Percentiles rank a stretch among this genome's conserved stretches.
Conservation (phyloP, 352 stramenopile genomes). For the Globisporangium nagaii region DNA sequence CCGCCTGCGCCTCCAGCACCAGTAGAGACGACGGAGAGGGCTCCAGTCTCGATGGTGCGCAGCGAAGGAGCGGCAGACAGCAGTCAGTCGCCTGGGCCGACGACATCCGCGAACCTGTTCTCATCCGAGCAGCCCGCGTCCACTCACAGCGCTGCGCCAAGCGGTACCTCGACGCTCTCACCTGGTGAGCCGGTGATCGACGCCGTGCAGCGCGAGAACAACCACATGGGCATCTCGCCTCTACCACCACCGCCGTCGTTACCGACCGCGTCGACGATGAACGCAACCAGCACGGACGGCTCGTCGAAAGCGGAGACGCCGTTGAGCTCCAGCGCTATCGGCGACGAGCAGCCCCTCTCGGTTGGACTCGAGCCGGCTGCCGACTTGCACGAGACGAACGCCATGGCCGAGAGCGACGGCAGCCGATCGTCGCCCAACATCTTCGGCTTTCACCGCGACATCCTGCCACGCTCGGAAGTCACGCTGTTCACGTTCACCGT, state of each 20-base stretch:
- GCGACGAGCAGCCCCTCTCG: constrained; percentile 24
- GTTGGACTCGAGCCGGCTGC: constrained; percentile 25
- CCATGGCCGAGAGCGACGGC: constrained; percentile 60
- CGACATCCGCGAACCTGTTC: too few species aligned
- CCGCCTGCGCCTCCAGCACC: too few species aligned
- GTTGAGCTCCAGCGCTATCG: background rate
- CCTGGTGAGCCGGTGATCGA: background rate
- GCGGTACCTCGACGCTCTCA: constrained; percentile 1
- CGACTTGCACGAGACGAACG: constrained; percentile 33
- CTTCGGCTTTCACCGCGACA: constrained; percentile 63
- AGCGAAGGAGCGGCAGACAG: too few species aligned
- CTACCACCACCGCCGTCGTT: constrained; percentile 1
- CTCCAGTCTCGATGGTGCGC: too few species aligned
- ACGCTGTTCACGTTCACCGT: constrained; percentile 85
- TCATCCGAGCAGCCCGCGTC: too few species aligned
- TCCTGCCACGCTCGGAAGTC: constrained; percentile 46
- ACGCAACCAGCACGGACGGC: background rate
- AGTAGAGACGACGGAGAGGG: too few species aligned
- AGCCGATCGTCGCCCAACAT: constrained; percentile 68
- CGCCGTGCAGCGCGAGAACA: constrained; percentile 24
- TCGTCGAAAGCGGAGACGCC: background rate
- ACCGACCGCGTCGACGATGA: constrained; percentile 2
- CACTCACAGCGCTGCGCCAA: too few species aligned
- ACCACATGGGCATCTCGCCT: constrained; percentile 6
- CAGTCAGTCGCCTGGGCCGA: too few species aligned